Conservation (phyloP, 495 filamentous ascomycete species). For the Rostrohypoxylon terebratum region DNA sequence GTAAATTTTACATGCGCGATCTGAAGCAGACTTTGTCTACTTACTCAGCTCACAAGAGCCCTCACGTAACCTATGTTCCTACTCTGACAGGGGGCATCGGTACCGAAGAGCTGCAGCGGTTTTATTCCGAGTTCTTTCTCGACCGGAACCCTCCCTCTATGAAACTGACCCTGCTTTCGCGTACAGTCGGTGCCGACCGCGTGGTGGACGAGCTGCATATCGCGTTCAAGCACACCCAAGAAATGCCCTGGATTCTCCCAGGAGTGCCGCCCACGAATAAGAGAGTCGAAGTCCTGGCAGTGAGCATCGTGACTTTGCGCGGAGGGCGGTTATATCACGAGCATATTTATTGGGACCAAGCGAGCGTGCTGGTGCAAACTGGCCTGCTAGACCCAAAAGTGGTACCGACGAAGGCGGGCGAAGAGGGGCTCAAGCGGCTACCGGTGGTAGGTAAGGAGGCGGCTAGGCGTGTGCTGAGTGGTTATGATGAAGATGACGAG, state of each 20-base stretch:
- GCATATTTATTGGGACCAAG: slow-evolving; percentile 84
- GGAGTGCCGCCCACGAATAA: slow-evolving; percentile 71
- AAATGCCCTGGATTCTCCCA: slow-evolving; percentile 79
- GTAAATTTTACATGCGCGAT: slow-evolving; percentile 63
- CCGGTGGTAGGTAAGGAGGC: slow-evolving; percentile 75
- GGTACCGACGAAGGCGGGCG: slow-evolving; percentile 60
- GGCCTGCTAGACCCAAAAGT: slow-evolving; percentile 72
- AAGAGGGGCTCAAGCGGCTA: slow-evolving; percentile 58
- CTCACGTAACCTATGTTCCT: slow-evolving; percentile 63
- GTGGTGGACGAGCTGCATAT: slow-evolving; percentile 60
- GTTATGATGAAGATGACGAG: slow-evolving; percentile 62
- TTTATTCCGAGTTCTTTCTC: slow-evolving; percentile 77
- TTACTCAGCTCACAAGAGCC: slow-evolving; percentile 62
- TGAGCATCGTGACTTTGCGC: slow-evolving; percentile 66
- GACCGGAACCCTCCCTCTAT: slow-evolving; percentile 69
- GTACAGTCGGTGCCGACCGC: slow-evolving; percentile 64
- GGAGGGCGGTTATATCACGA: slow-evolving; percentile 74
- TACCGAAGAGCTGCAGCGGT: slow-evolving; percentile 69
- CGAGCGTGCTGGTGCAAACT: slow-evolving; percentile 77
- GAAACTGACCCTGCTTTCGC: slow-evolving; percentile 71
- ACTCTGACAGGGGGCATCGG: slow-evolving; percentile 74
- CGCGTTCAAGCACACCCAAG: slow-evolving; percentile 72
- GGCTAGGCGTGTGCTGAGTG: slow-evolving; percentile 69
- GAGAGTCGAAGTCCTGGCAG: slow-evolving; percentile 46
- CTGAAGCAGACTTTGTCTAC: slow-evolving; percentile 63